A percentile compares a stretch with the other conserved stretches of the same genome.
These are phyloP conservation scores for Hemerocallis citrina DNA, from an alignment of 106 monocot species.

Conservation along the genomic window DNA sequence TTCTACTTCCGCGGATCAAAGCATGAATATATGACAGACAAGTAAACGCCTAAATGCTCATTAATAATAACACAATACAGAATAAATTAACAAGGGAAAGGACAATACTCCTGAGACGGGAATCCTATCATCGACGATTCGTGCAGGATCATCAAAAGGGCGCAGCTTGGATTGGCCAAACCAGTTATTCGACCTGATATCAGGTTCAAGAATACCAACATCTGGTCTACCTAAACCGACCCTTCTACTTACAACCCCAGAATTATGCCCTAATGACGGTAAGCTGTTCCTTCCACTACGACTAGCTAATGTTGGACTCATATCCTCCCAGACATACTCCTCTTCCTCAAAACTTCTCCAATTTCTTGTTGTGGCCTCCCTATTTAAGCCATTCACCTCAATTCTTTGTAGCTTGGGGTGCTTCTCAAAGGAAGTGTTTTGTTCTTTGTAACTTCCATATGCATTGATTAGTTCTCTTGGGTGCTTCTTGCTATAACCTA, in stretches of 20 bases:
- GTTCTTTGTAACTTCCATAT: conserved; percentile 67
- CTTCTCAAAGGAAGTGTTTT: conserved; percentile 29
- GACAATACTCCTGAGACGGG: no score
- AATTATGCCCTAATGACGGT: conserved; percentile 8
- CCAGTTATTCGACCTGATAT: neutral
- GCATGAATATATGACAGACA: neutral
- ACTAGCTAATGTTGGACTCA: conserved; percentile 72
- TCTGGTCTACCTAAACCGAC: conserved; percentile 18
- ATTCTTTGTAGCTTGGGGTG: conserved; percentile 43
- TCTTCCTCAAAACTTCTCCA: conserved; percentile 91
- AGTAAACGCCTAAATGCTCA: neutral
- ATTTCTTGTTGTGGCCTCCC: conserved; percentile 26
- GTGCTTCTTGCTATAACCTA: conserved; percentile 40
- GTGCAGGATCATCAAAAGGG: neutral
- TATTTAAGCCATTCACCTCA: conserved; percentile 34
- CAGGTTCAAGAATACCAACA: conserved; percentile 9
- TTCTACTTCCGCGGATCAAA: neutral
- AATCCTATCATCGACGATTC: neutral
- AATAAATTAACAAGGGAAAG: no score
- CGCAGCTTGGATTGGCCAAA: neutral
- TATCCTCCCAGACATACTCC: conserved; percentile 84
- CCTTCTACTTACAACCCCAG: conserved; percentile 6
- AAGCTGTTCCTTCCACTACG: conserved; percentile 17
- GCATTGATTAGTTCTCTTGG: conserved; percentile 73
- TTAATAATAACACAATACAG: neutral